Base-by-base conservation (phyloP, 164 flowering plant species). In the Warburgia ugandensis region DNA sequence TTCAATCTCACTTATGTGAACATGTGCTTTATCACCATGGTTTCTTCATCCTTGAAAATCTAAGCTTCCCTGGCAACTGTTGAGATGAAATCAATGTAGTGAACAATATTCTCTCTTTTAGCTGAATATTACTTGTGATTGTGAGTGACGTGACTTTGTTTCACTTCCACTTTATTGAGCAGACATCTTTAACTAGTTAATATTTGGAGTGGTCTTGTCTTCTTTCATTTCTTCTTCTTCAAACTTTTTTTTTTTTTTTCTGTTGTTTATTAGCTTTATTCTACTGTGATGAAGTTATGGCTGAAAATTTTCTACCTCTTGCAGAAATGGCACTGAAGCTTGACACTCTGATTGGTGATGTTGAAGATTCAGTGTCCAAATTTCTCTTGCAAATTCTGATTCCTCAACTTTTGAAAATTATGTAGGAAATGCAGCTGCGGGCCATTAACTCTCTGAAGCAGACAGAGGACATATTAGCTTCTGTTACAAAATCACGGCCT, bases 301-400 rank as follows among this genome's bases (percentile, higher is more conserved):
- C 27, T 22, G 11, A 45, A 16, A 37, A 19, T 38, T 29, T 25
- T 23, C 42, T 30, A 61, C n/a, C n/a, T n/a, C 42, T 65, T 62
- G 47, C 87, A 89, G 97, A 90, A 66, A 84, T 85, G 1, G 84
- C 97, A 44, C 59, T 86, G 53, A 89, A 81, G 62, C 91, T 94
- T 42, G 94, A 83, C 59, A 68, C 65, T 37, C 63, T 89, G 72
- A 75, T 94, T 64, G 99, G 96, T 64, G 96, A 89, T 32, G 74
- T 89, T 63, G 99, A 94, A 73, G 97, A 94, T 72, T 77, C 89
- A 45, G 96, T 89, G 30, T 81, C 95, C n/a, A n/a, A n/a, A n/a
- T 28, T 7, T 35, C 45, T 11, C 14, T 14, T 36, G 39, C 37
- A 9, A 2, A 3, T 13, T 3, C 25, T 43, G 20, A 22, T 22